These are phyloP conservation scores for Favolaschia claudopus DNA, from an alignment of 768 basidiomycete genomes.

Conservation along the genomic window DNA sequence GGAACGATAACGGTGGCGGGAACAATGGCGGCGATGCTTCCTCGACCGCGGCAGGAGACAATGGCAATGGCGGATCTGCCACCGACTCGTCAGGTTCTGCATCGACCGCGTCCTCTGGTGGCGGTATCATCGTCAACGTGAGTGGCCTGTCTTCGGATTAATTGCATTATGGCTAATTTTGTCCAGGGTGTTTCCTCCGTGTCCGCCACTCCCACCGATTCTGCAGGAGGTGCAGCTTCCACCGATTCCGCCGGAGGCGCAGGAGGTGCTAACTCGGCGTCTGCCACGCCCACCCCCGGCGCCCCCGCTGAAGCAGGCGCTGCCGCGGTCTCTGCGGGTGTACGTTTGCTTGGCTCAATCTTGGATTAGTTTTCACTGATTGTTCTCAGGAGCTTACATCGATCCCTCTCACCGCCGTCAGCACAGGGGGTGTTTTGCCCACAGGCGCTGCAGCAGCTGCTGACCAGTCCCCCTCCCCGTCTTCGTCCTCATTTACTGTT, in stretches of 20 bases:
- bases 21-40: constrained; percentile 3
- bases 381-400: background rate
- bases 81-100: constrained; percentile 17
- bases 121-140: background rate
- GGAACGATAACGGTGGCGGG: constrained; percentile 2
- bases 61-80: background rate
- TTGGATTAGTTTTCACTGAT: background rate
- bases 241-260: background rate
- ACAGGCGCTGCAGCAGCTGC: constrained; percentile 32
- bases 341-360: constrained; percentile 1
- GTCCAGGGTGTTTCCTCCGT: constrained; percentile 22
- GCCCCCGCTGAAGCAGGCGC: constrained; percentile 12
- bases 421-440: constrained; percentile 6
- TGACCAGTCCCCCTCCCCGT: constrained; percentile 41
- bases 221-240: constrained; percentile 22
- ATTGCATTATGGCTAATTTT: constrained; percentile 11
- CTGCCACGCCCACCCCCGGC: background rate
- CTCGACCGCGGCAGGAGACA: background rate
- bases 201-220: constrained; percentile 22
- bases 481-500: constrained; percentile 58
- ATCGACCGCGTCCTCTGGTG: constrained; percentile 22
- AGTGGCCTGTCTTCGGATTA: constrained; percentile 4
- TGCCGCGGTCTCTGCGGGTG: constrained; percentile 30
- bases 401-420: constrained; percentile 25
- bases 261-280: constrained; percentile 16